Conservation (phyloP, 2,329 filamentous ascomycete genomes). For the Penicillium palitans region DNA sequence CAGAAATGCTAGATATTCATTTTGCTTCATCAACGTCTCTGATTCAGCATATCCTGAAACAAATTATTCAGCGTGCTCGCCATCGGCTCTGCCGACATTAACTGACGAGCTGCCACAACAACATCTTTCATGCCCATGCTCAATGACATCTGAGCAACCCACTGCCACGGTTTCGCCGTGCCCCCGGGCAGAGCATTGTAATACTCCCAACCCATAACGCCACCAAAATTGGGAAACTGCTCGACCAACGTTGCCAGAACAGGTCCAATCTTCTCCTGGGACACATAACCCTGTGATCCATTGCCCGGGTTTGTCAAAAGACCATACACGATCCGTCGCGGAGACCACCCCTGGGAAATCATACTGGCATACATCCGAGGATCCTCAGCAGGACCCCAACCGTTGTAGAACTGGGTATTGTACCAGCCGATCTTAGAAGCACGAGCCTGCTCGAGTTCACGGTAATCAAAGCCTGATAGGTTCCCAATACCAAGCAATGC, state of each 20-base stretch:
- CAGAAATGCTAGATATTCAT: not conserved
- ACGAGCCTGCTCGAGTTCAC: slow-evolving; percentile 67
- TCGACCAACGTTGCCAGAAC: slow-evolving; percentile 60
- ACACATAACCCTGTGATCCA: slow-evolving; percentile 64
- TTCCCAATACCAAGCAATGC: slow-evolving; percentile 64
- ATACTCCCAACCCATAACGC: slow-evolving; percentile 95
- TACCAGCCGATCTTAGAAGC: slow-evolving; percentile 76
- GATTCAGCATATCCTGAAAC: slow-evolving; percentile 33
- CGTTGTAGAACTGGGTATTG: slow-evolving; percentile 91
- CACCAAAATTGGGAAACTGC: slow-evolving; percentile 71
- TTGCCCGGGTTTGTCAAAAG: slow-evolving; percentile 77
- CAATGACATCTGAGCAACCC: slow-evolving; percentile 68
- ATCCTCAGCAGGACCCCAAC: slow-evolving; percentile 70
- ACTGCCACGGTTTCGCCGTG: slow-evolving; percentile 67
- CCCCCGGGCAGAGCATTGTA: slow-evolving; percentile 76
- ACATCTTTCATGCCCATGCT: slow-evolving; percentile 47
- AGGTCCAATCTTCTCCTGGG: slow-evolving; percentile 56
- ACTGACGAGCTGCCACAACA: slow-evolving; percentile 34
- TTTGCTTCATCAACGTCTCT: slow-evolving; percentile 12
- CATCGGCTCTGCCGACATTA: slow-evolving; percentile 32
- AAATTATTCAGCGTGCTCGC: slow-evolving; percentile 33
- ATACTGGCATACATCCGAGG: slow-evolving; percentile 46
- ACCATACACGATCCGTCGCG: slow-evolving; percentile 74
- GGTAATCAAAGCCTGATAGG: slow-evolving; percentile 80
- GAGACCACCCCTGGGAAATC: slow-evolving; percentile 63